Evolutionary conservation across 2,329 filamentous ascomycete genomes (phyloP).

Genomic region (Fusarium hainanense): DNA sequence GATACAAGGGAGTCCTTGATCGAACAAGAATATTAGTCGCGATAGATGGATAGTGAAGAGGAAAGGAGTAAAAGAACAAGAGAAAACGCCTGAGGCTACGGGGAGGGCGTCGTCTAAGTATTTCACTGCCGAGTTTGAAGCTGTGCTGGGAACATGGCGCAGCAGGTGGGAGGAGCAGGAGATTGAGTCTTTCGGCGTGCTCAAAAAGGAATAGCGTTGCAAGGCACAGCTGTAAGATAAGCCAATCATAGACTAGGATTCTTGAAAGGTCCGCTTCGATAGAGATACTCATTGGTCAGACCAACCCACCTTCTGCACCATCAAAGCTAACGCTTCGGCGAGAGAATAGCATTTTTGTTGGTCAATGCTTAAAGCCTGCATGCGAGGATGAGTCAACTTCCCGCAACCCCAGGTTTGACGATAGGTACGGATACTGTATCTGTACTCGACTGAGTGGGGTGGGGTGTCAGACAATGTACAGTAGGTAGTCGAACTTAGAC

Average conservation of each 20-base stretch:
- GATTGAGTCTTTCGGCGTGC: constrained; percentile 59
- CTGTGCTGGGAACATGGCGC: constrained; percentile 45
- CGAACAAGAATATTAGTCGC: constrained; percentile 6
- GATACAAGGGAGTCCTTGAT: constrained; percentile 14
- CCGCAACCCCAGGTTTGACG: constrained; percentile 42
- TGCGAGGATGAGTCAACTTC: constrained; percentile 49
- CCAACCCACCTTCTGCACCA: constrained; percentile 44
- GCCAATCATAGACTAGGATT: constrained; percentile 45
- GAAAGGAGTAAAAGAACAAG: constrained; percentile 31
- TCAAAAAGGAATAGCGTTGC: constrained; percentile 52
- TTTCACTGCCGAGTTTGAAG: constrained; percentile 49
- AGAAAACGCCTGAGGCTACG: constrained; percentile 49
- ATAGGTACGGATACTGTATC: neutral
- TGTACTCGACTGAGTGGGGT: neutral
- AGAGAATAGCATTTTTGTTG: constrained; percentile 47
- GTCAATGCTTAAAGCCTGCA: constrained; percentile 45
- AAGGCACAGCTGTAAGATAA: neutral
- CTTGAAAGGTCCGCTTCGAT: constrained; percentile 18
- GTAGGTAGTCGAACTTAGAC: neutral
- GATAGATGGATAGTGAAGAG: constrained; percentile 14
- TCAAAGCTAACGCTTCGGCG: constrained; percentile 51
- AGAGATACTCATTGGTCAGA: constrained; percentile 44
- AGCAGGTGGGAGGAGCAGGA: constrained; percentile 45
- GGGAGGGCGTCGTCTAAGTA: constrained; percentile 51
- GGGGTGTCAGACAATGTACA: neutral